Evolutionary conservation across 2,329 filamentous ascomycete genomes (phyloP).

Genomic region (Simplicillium aogashimaense): DNA sequence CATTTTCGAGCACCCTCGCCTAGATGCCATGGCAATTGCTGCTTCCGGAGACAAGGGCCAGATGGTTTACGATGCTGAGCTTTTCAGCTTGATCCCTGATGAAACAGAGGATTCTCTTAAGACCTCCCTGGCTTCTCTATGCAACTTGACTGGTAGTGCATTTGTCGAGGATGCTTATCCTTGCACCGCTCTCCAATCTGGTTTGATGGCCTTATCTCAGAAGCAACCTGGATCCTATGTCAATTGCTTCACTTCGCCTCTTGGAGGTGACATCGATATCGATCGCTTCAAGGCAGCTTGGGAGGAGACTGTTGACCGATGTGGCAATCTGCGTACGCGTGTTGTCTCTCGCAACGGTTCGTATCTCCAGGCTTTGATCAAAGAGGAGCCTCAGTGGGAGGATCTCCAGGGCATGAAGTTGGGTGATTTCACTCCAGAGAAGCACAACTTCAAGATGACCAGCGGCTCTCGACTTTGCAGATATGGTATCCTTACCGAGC

Average conservation of each 20-base stretch:
- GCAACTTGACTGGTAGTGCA: neutral
- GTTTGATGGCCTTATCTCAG: conserved; percentile 24
- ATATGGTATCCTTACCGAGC: neutral
- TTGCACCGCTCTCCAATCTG: conserved; percentile 29
- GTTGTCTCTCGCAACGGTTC: conserved; percentile 3
- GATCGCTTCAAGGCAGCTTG: conserved; percentile 17
- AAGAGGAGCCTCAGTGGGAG: conserved; percentile 1
- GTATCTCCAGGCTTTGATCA: conserved; percentile 3
- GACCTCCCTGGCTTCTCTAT: neutral
- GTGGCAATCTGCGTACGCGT: conserved; percentile 7
- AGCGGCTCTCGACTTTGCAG: neutral
- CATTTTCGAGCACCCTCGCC: neutral
- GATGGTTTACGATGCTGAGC: neutral
- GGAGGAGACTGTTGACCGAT: conserved; percentile 7
- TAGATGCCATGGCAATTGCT: neutral
- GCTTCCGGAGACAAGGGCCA: neutral
- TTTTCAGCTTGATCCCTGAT: neutral
- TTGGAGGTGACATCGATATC: conserved; percentile 10
- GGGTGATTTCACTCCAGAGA: neutral
- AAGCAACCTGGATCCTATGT: conserved; percentile 26
- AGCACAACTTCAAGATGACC: neutral
- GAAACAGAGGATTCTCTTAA: neutral
- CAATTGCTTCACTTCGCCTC: conserved; percentile 15
- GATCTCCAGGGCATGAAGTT: neutral
- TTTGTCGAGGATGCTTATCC: conserved; percentile 24